Conservation (phyloP, 768 basidiomycete genomes). For the Coprinellus micaceus region DNA sequence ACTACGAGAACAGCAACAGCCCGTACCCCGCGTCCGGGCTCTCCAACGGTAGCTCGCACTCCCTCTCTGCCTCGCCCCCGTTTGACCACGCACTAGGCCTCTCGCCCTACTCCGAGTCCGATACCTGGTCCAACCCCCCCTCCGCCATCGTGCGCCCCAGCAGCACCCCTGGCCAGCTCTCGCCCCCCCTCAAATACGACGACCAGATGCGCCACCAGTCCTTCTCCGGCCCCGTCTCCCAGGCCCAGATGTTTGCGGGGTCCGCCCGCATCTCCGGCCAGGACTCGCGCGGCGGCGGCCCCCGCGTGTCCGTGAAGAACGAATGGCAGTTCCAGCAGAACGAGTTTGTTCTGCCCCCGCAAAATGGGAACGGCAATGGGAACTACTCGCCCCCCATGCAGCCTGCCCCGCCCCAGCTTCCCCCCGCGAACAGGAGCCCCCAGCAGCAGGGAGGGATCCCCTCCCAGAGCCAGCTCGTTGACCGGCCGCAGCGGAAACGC, state of each 20-base stretch:
- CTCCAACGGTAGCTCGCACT: slow-evolving; percentile 50
- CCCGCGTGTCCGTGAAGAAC: slow-evolving; percentile 51
- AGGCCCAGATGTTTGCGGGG: slow-evolving; percentile 61
- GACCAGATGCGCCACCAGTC: slow-evolving; percentile 67
- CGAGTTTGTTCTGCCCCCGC: slow-evolving; percentile 52
- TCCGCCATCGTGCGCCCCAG: slow-evolving; percentile 63
- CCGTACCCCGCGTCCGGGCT: slow-evolving; percentile 47
- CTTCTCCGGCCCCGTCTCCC: slow-evolving; percentile 55
- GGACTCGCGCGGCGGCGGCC: slow-evolving; percentile 55
- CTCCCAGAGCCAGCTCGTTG: slow-evolving; percentile 55
- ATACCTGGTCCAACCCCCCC: slow-evolving; percentile 53
- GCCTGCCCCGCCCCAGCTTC: slow-evolving; percentile 40
- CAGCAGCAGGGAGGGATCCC: slow-evolving; percentile 55
- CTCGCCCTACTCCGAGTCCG: slow-evolving; percentile 46
- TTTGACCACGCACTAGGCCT: slow-evolving; percentile 42
- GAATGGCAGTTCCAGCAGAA: slow-evolving; percentile 68
- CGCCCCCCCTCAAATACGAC: slow-evolving; percentile 62
- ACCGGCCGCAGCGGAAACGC: slow-evolving; percentile 76
- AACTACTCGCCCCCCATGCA: slow-evolving; percentile 45
- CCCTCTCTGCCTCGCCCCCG: slow-evolving; percentile 44
- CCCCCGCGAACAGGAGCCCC: slow-evolving; percentile 38
- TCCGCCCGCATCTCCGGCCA: slow-evolving; percentile 71
- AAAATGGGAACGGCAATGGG: slow-evolving; percentile 26
- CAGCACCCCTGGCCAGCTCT: slow-evolving; percentile 60
- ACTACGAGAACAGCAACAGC: slow-evolving; percentile 41